A percentile compares a stretch with the other conserved stretches of the same genome.
Evolutionary conservation across 768 basidiomycete species (phyloP).

Genomic region (Pulveroboletus sp.): DNA sequence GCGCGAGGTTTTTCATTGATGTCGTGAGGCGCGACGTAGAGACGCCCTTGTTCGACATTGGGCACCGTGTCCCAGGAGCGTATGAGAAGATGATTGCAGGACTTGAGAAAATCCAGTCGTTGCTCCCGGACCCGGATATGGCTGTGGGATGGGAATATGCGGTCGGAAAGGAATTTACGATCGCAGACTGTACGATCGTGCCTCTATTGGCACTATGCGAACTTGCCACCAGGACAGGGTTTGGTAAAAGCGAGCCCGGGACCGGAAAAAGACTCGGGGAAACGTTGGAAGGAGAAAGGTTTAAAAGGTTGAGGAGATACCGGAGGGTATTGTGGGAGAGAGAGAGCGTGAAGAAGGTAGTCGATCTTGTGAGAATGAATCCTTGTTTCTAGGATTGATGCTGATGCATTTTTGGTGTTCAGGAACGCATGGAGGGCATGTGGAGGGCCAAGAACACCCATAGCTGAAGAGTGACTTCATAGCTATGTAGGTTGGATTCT

Average conservation of each 20-base stretch:
- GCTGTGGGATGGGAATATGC: constrained; percentile 37
- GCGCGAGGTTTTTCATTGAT: constrained; percentile 60
- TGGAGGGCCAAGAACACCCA: too few species aligned
- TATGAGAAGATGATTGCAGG: neutral
- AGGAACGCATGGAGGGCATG: constrained; percentile 10
- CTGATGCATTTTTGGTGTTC: neutral
- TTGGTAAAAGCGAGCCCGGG: constrained; percentile 46
- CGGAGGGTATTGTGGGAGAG: constrained; percentile 43
- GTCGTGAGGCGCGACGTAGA: constrained; percentile 41
- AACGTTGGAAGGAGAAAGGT: constrained; percentile 40
- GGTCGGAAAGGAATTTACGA: constrained; percentile 45
- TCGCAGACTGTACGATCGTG: constrained; percentile 55
- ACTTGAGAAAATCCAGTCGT: constrained; percentile 2
- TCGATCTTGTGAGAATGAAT: constrained; percentile 7
- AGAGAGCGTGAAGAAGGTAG: constrained; percentile 13
- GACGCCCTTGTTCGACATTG: constrained; percentile 33
- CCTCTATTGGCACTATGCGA: constrained; percentile 54
- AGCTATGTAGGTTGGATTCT: too few species aligned
- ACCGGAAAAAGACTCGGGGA: constrained; percentile 42
- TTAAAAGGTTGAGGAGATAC: constrained; percentile 48
- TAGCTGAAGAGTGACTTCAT: too few species aligned
- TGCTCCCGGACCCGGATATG: constrained; percentile 35
- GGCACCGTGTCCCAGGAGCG: constrained; percentile 14
- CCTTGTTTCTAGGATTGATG: neutral
- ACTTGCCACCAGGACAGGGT: constrained; percentile 40